These are phyloP conservation scores for Lactifluus hygrophoroides DNA, from an alignment of 768 basidiomycete species.

Conservation along the genomic window DNA sequence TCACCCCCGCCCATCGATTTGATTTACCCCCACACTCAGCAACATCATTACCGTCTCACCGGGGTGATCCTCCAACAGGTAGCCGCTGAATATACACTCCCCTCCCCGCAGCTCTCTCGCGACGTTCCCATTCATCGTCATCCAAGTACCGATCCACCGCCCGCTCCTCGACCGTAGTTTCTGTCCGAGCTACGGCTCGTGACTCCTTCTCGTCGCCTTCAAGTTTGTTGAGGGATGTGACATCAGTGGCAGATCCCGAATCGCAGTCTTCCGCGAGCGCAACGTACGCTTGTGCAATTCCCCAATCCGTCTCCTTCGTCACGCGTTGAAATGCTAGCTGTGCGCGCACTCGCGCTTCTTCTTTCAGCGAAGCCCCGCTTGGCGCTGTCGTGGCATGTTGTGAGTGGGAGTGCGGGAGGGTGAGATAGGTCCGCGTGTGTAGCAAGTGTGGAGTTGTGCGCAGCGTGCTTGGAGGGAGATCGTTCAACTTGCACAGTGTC, in stretches of 20 bases:
- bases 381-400: slow-evolving; percentile 19
- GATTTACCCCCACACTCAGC: too few species aligned
- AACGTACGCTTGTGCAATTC: slow-evolving; percentile 61
- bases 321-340: slow-evolving; percentile 52
- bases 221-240: slow-evolving; percentile 11
- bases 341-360: slow-evolving; percentile 45
- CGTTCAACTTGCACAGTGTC: slow-evolving; percentile 56
- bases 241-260: slow-evolving; percentile 17
- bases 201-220: slow-evolving; percentile 21
- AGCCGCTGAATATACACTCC: slow-evolving; percentile 15
- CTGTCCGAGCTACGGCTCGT: slow-evolving; percentile 2
- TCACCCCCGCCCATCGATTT: too few species aligned
- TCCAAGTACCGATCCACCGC: slow-evolving; percentile 56
- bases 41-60: too few species aligned
- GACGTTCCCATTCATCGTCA: slow-evolving; percentile 60
- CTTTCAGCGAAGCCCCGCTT: slow-evolving; percentile 28
- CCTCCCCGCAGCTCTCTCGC: slow-evolving; percentile 29
- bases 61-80: not conserved
- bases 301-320: slow-evolving; percentile 63
- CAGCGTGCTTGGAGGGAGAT: slow-evolving; percentile 54
- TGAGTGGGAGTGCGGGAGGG: slow-evolving; percentile 38
- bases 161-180: slow-evolving; percentile 33
- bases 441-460: slow-evolving; percentile 66
- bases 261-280: slow-evolving; percentile 44
- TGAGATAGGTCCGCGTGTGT: slow-evolving; percentile 54